Conservation (phyloP, 768 basidiomycete genomes). For the Sarcodon sp. region DNA sequence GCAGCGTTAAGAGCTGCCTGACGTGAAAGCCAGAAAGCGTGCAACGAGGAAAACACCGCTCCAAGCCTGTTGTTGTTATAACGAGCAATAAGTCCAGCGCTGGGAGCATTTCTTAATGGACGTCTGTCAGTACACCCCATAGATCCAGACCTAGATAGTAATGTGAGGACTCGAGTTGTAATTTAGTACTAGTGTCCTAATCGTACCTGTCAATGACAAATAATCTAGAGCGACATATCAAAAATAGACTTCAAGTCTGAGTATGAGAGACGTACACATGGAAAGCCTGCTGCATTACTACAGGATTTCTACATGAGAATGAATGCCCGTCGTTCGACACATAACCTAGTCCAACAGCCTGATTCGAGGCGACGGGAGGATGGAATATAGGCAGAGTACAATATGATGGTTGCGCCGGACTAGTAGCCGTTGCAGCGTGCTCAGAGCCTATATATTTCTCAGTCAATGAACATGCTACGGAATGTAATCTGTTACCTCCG, state of each 20-base stretch:
- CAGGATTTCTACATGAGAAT: conserved; percentile 41
- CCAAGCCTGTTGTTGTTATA: conserved; percentile 38
- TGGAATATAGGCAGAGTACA: conserved; percentile 46
- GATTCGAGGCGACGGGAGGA: conserved; percentile 16
- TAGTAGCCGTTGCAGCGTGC: conserved; percentile 23
- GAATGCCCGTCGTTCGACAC: conserved; percentile 44
- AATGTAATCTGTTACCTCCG: conserved; percentile 18
- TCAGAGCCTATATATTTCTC: conserved; percentile 27
- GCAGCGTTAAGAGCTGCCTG: conserved; percentile 20
- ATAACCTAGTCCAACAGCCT: conserved; percentile 26
- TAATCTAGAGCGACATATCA: conserved; percentile 18
- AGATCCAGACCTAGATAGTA: conserved; percentile 30
- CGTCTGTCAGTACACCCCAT: conserved; percentile 28
- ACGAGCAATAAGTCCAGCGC: conserved; percentile 20
- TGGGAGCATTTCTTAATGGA: conserved; percentile 33
- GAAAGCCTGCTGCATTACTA: conserved; percentile 36
- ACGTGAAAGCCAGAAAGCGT: conserved; percentile 44
- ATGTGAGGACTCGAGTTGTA: neutral
- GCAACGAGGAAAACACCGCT: conserved; percentile 42
- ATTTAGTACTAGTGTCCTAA: neutral
- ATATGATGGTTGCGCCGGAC: conserved; percentile 33
- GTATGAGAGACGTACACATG: conserved; percentile 34
- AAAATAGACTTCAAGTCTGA: neutral
- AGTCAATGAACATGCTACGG: neutral
- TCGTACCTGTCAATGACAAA: conserved; percentile 39